A percentile compares a stretch with the other conserved stretches of the same genome.
These are phyloP conservation scores for Clavispora santaluciae DNA, from an alignment of 805 yeast genomes.

Conservation along the genomic window DNA sequence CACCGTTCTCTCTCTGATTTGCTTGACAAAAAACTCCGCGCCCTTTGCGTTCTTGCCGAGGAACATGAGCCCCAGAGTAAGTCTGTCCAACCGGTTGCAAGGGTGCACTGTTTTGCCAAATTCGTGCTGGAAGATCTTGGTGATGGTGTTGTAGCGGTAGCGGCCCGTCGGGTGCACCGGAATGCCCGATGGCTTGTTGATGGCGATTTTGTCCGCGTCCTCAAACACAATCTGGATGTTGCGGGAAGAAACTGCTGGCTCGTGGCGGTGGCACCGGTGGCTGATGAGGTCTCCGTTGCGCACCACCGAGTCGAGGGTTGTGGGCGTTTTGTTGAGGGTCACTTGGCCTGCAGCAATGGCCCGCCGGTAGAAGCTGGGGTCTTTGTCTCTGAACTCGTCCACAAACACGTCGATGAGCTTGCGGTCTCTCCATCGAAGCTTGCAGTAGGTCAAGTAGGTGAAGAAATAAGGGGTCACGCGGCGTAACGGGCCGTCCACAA, in stretches of 20 bases:
- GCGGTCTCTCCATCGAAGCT: conserved; percentile 86
- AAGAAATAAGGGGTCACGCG: conserved; percentile 80
- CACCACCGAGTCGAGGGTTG: conserved; percentile 60
- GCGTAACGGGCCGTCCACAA: conserved; percentile 57
- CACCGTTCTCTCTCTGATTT: conserved; percentile 68
- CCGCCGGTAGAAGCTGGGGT: conserved; percentile 57
- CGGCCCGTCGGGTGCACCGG: conserved; percentile 97
- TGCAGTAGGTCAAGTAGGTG: conserved; percentile 89
- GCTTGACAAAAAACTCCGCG: conserved; percentile 71
- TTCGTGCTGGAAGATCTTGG: conserved; percentile 73
- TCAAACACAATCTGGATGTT: conserved; percentile 65
- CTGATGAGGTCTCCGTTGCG: conserved; percentile 78
- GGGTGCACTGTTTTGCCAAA: conserved; percentile 60
- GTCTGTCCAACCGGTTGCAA: conserved; percentile 82
- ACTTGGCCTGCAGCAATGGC: conserved; percentile 60
- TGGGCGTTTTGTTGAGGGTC: conserved; percentile 60
- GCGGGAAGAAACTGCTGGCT: conserved; percentile 69
- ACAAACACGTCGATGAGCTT: conserved; percentile 74
- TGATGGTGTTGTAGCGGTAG: conserved; percentile 68
- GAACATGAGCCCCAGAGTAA: conserved; percentile 93
- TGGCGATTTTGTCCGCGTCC: conserved; percentile 70
- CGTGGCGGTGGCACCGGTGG: conserved; percentile 83
- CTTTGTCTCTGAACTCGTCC: conserved; percentile 79
- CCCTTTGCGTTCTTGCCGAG: conserved; percentile 77
- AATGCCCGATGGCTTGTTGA: conserved; percentile 91